phyloP scores from a whole-genome alignment of 768 basidiomycete genomes.

The Mycena capillaripes region DNA sequence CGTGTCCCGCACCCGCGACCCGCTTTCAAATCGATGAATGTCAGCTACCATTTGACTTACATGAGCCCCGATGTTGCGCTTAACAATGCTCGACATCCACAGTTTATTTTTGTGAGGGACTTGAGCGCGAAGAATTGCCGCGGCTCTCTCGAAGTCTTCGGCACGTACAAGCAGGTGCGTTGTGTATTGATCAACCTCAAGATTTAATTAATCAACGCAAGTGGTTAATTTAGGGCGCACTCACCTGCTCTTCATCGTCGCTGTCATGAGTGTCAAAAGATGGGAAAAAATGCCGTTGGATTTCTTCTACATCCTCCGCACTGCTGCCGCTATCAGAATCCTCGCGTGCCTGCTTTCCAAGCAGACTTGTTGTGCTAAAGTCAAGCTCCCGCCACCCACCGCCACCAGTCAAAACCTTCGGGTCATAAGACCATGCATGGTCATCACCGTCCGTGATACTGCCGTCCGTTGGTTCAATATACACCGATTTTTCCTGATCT shows the following conservation, averaged over 20 bases:
- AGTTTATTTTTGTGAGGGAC: neutral
- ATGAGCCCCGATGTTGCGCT: conserved; percentile 8
- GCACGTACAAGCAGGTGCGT: neutral
- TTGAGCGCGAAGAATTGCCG: conserved; percentile 12
- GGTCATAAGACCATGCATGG: conserved; percentile 37
- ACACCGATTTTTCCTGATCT: neutral
- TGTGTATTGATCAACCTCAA: neutral
- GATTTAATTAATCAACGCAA: neutral
- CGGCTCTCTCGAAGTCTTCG: neutral
- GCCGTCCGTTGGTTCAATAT: conserved; percentile 25
- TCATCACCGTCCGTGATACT: conserved; percentile 41
- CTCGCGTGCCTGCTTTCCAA: conserved; percentile 5
- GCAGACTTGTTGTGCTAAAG: neutral
- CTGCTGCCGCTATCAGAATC: neutral
- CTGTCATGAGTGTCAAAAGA: neutral
- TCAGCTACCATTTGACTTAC: conserved; percentile 3
- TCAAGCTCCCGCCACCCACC: conserved; percentile 22
- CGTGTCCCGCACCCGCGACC: neutral
- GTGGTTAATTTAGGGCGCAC: neutral
- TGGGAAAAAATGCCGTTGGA: neutral
- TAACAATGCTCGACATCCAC: neutral
- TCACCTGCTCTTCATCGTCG: neutral
- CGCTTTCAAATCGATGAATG: neutral
- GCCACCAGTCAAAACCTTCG: conserved; percentile 15
- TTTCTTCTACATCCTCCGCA: neutral